Percentiles rank a stretch among this genome's conserved stretches.
These are phyloP conservation scores for Mycena rosella DNA, from an alignment of 768 basidiomycete genomes.

Conservation along the genomic window DNA sequence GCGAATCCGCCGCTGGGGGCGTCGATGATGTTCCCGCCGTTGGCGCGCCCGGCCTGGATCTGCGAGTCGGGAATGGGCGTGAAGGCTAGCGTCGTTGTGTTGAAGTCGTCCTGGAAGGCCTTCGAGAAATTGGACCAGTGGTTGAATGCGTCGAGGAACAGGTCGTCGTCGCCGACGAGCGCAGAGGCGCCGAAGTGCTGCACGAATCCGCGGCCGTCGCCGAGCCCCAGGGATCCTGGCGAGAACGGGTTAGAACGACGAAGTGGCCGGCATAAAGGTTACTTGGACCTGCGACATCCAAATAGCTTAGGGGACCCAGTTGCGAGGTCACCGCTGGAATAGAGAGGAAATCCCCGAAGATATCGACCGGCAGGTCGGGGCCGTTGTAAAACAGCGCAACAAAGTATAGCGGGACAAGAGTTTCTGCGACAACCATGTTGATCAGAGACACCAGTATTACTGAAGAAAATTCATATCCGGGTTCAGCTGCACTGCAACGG, in stretches of 20 bases:
- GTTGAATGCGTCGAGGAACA: conserved; percentile 48
- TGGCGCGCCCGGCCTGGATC: conserved; percentile 47
- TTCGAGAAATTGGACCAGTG: conserved; percentile 48
- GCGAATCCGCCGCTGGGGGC: conserved; percentile 51
- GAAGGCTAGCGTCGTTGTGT: conserved; percentile 49
- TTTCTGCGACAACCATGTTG: conserved; percentile 41
- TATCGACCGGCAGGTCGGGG: conserved; percentile 45
- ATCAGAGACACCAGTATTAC: conserved; percentile 44
- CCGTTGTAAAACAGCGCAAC: conserved; percentile 54
- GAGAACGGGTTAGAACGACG: neutral
- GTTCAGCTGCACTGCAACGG: neutral
- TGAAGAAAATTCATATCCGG: conserved; percentile 20
- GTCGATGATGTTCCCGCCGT: conserved; percentile 55
- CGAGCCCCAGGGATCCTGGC: conserved; percentile 45
- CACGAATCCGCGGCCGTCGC: conserved; percentile 48
- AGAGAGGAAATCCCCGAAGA: conserved; percentile 56
- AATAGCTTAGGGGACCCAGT: conserved; percentile 51
- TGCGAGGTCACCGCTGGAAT: conserved; percentile 47
- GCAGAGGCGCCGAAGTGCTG: conserved; percentile 54
- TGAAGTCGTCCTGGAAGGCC: conserved; percentile 41
- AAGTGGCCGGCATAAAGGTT: neutral
- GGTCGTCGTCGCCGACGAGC: conserved; percentile 45
- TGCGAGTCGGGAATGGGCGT: conserved; percentile 53
- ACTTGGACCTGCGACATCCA: conserved; percentile 46
- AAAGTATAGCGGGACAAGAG: conserved; percentile 42